These are phyloP conservation scores for Stentor coeruleus DNA, from an alignment of 73 alveolate genomes.

Conservation along the genomic window DNA sequence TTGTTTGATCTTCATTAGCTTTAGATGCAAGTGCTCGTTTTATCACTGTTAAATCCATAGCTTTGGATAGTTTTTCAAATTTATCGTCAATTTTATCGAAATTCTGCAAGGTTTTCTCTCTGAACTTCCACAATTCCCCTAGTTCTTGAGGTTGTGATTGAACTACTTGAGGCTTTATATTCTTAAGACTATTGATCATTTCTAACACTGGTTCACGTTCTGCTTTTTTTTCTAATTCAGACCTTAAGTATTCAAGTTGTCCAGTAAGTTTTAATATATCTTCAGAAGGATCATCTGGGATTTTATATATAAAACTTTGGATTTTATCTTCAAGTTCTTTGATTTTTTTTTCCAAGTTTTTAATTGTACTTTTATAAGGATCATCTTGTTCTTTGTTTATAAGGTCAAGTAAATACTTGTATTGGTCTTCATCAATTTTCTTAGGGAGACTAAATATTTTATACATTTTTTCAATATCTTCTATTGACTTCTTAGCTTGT, in stretches of 20 bases:
- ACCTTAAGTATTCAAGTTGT: background rate
- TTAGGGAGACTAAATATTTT: background rate
- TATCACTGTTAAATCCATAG: background rate
- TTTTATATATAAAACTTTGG: too few species aligned
- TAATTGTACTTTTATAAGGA: background rate
- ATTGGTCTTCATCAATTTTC: background rate
- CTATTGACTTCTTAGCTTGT: background rate
- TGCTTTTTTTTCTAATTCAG: background rate
- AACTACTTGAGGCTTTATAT: background rate
- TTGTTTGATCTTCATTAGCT: slow-evolving; percentile 1
- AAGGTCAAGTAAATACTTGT: background rate
- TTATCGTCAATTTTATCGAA: slow-evolving; percentile 10
- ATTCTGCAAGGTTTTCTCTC: slow-evolving; percentile 3
- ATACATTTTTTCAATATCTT: background rate
- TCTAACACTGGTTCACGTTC: slow-evolving; percentile 3
- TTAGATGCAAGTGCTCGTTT: background rate
- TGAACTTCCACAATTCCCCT: slow-evolving; percentile 9
- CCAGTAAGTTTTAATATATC: background rate
- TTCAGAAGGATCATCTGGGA: background rate
- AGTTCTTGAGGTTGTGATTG: background rate
- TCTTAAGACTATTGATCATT: background rate
- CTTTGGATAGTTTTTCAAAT: slow-evolving; percentile 12
- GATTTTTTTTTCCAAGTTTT: background rate
- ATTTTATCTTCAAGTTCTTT: background rate
- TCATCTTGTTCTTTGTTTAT: background rate